phyloP scores from a whole-genome alignment of 2,329 filamentous ascomycete species.

The Didymella sp. region DNA sequence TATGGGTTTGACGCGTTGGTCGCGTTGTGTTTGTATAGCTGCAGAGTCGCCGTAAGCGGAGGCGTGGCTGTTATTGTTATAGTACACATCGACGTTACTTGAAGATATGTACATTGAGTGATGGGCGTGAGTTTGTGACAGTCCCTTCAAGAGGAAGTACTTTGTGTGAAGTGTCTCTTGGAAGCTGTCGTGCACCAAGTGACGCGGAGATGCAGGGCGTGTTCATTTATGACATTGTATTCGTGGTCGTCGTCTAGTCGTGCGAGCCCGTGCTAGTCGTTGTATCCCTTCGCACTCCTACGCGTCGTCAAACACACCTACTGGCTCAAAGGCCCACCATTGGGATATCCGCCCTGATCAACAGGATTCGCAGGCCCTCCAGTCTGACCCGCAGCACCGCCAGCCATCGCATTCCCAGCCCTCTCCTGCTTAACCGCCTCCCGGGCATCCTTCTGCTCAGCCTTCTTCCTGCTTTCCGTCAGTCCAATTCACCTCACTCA shows the following conservation, averaged over 20 bases:
- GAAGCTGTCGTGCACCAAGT: too few relatives aligned
- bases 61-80: not conserved
- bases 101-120: not conserved
- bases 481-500: conserved; percentile 3
- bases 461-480: conserved; percentile 53
- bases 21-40: too few relatives aligned
- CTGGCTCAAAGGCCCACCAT: conserved; percentile 19
- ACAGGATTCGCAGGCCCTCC: conserved; percentile 55
- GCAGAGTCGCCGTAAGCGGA: not conserved
- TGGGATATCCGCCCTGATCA: conserved; percentile 36
- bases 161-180: too few relatives aligned
- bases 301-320: not conserved
- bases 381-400: conserved; percentile 54
- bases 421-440: conserved; percentile 52
- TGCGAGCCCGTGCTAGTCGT: not conserved
- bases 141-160: not conserved
- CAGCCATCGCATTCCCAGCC: conserved; percentile 48
- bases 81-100: not conserved
- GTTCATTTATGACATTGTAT: not conserved
- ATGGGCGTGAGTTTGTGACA: not conserved
- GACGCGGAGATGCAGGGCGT: too few relatives aligned
- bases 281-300: not conserved
- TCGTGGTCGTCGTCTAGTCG: not conserved
- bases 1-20: not conserved
- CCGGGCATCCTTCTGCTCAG: conserved; percentile 54